Percentiles rank a stretch among this genome's conserved stretches.
Evolutionary conservation across 352 stramenopile genomes (phyloP).

Genomic region (Pythium apleroticum): DNA sequence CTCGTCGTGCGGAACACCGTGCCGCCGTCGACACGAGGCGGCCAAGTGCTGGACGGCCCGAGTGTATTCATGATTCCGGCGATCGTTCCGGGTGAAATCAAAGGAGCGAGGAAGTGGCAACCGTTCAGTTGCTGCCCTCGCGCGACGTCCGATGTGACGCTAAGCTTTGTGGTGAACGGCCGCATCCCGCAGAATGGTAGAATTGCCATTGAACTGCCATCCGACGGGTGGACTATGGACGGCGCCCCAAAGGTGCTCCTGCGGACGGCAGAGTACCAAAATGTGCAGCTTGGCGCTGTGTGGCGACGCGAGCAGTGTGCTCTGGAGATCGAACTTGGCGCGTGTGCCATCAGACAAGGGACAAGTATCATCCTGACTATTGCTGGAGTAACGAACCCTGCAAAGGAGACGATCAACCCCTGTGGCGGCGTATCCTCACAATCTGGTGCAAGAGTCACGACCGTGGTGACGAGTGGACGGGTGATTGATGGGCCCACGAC

Average conservation of each 20-base stretch:
- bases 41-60: conserved; percentile 65
- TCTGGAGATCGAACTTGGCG: conserved; percentile 41
- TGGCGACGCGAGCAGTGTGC: conserved; percentile 56
- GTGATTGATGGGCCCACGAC: conserved; percentile 62
- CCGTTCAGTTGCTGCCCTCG: conserved; percentile 59
- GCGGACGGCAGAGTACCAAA: conserved; percentile 34
- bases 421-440: background rate
- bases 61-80: conserved; percentile 44
- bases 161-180: conserved; percentile 47
- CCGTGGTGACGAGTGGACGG: conserved; percentile 40
- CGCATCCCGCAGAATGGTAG: conserved; percentile 38
- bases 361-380: conserved; percentile 41
- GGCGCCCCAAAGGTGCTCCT: conserved; percentile 41
- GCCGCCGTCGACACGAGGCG: conserved; percentile 51
- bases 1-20: conserved; percentile 49
- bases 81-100: conserved; percentile 51
- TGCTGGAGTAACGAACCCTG: conserved; percentile 48
- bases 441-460: conserved; percentile 38
- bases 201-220: conserved; percentile 52
- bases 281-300: conserved; percentile 27
- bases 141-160: conserved; percentile 49
- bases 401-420: conserved; percentile 40
- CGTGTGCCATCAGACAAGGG: background rate
- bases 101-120: conserved; percentile 44
- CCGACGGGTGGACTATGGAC: conserved; percentile 64